Conservation (phyloP, 768 basidiomycete genomes). For the Bullera alba region DNA sequence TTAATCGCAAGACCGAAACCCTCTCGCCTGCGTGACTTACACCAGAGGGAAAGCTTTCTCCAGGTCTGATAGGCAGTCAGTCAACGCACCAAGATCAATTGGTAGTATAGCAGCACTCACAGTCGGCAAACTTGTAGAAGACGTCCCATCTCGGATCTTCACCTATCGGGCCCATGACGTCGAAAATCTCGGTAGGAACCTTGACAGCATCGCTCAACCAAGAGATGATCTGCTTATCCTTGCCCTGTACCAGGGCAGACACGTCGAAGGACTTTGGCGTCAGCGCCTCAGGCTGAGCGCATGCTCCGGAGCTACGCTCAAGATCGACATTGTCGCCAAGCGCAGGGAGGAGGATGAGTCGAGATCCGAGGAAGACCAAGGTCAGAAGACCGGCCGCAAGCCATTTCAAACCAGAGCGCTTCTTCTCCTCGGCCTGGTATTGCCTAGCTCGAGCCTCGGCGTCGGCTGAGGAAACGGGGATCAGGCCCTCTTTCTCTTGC, state of each 20-base stretch:
- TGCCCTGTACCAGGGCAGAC: slow-evolving; percentile 12
- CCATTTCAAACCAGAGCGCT: too few relatives aligned
- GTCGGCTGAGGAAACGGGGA: slow-evolving; percentile 18
- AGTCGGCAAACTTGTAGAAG: slow-evolving; percentile 31
- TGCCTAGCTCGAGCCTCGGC: slow-evolving; percentile 1
- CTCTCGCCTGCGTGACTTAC: slow-evolving; percentile 46
- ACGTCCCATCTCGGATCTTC: slow-evolving; percentile 37
- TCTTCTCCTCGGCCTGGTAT: too few relatives aligned
- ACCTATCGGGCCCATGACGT: slow-evolving; percentile 37
- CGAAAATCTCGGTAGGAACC: slow-evolving; percentile 38
- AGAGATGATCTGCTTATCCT: slow-evolving; percentile 19
- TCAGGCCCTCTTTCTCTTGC: slow-evolving; percentile 18
- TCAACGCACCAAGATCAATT: not conserved
- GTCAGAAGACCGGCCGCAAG: too few relatives aligned
- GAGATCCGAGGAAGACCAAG: too few relatives aligned
- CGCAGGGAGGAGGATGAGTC: too few relatives aligned
- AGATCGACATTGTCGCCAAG: too few relatives aligned
- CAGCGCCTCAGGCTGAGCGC: slow-evolving; percentile 20
- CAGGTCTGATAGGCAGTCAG: slow-evolving; percentile 46
- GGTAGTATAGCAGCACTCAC: slow-evolving; percentile 12
- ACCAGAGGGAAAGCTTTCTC: slow-evolving; percentile 57
- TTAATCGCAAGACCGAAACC: not conserved
- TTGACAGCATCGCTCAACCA: slow-evolving; percentile 36
- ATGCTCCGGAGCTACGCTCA: not conserved
- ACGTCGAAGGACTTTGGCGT: slow-evolving; percentile 16